A percentile compares a stretch with the other conserved stretches of the same genome.
phyloP scores from a whole-genome alignment of 2,329 filamentous ascomycete genomes.

The Podosphaera xanthii region DNA sequence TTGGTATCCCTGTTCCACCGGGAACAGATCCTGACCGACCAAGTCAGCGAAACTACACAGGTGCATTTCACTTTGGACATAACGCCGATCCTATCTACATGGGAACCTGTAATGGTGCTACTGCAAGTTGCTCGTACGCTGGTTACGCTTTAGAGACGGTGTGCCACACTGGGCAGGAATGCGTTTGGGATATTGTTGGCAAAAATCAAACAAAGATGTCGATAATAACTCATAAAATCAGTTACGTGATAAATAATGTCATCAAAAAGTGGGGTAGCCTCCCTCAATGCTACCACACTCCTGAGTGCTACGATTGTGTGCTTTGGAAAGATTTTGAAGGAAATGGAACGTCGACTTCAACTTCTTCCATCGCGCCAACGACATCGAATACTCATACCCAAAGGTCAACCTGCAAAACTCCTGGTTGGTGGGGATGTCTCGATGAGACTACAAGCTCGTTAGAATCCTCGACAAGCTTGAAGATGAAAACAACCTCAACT shows the following conservation, averaged over 20 bases:
- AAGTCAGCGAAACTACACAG: conserved; percentile 50
- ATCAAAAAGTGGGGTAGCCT: conserved; percentile 63
- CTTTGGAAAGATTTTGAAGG: conserved; percentile 60
- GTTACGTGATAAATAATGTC: conserved; percentile 69
- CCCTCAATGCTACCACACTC: conserved; percentile 51
- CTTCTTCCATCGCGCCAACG: conserved; percentile 30
- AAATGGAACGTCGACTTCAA: conserved; percentile 61
- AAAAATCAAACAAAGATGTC: conserved; percentile 86
- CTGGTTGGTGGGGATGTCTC: conserved; percentile 53
- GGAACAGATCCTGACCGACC: conserved; percentile 48
- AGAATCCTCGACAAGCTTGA: conserved; percentile 9
- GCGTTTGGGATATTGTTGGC: conserved; percentile 75
- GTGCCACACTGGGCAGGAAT: conserved; percentile 78
- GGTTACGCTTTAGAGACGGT: conserved; percentile 83
- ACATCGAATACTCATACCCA: conserved; percentile 42
- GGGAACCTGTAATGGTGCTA: conserved; percentile 77
- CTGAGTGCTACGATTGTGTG: conserved; percentile 70
- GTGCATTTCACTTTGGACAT: conserved; percentile 77
- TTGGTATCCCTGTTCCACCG: conserved; percentile 71
- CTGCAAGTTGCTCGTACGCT: conserved; percentile 70
- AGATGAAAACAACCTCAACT: conserved; percentile 17
- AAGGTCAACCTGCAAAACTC: conserved; percentile 73
- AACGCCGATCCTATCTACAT: conserved; percentile 91
- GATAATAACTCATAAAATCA: conserved; percentile 77
- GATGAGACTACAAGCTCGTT: conserved; percentile 11